A percentile compares a stretch with the other conserved stretches of the same genome.
phyloP scores from a whole-genome alignment of 805 yeast genomes.

The Citeromyces nyonsensis region DNA sequence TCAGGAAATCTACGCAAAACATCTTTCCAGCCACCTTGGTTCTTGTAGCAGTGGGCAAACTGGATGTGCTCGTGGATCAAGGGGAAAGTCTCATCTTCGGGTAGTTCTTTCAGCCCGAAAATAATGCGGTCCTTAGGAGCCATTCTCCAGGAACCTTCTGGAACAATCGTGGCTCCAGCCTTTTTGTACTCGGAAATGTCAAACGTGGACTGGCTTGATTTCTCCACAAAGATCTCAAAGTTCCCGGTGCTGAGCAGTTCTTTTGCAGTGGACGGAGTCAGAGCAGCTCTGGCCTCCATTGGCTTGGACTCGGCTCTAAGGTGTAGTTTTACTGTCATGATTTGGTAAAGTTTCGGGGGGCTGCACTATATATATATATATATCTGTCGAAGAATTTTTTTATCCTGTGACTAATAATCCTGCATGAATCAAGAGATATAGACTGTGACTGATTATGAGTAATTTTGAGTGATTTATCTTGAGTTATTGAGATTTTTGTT shows the following conservation, averaged over 20 bases:
- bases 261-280: slow-evolving; percentile 85
- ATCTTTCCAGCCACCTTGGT: slow-evolving; percentile 95
- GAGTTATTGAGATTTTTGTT: too few relatives aligned
- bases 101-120: slow-evolving; percentile 89
- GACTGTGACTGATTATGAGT: too few relatives aligned
- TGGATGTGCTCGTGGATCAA: slow-evolving; percentile 92
- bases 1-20: slow-evolving; percentile 79
- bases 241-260: slow-evolving; percentile 67
- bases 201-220: slow-evolving; percentile 74
- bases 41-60: slow-evolving; percentile 96
- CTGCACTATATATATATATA: too few relatives aligned
- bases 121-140: slow-evolving; percentile 89
- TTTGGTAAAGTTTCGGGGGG: too few relatives aligned
- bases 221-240: slow-evolving; percentile 79
- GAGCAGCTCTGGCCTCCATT: slow-evolving; percentile 91
- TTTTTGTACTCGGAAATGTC: slow-evolving; percentile 56
- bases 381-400: too few relatives aligned
- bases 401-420: too few relatives aligned
- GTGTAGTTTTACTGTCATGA: slow-evolving; percentile 46
- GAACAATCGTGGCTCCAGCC: slow-evolving; percentile 81
- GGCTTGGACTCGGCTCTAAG: slow-evolving; percentile 97
- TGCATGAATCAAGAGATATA: too few relatives aligned
- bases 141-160: slow-evolving; percentile 81
- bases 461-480: too few relatives aligned
- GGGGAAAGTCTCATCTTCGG: slow-evolving; percentile 82